These are phyloP conservation scores for Cucurbita pepo DNA, from an alignment of 306 rosid species.

Conservation along the genomic window DNA sequence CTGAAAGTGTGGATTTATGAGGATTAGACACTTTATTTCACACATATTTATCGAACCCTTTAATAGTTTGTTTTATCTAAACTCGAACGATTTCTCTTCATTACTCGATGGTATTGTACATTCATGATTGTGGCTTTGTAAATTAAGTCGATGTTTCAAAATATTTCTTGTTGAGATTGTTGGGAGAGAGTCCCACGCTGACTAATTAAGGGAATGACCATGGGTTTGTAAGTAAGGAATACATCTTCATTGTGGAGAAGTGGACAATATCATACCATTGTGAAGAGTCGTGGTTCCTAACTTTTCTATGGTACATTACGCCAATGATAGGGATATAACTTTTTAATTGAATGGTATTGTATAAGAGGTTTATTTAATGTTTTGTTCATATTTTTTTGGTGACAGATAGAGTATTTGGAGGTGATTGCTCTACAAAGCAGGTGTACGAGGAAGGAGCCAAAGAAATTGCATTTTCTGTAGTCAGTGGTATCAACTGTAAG, in stretches of 20 bases:
- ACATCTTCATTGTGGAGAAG: too few relatives aligned
- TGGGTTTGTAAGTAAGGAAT: too few relatives aligned
- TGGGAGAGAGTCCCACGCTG: too few relatives aligned
- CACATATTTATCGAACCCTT: neutral
- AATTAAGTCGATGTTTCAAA: neutral
- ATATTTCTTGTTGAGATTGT: neutral
- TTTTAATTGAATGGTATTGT: constrained; percentile 6
- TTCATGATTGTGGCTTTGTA: neutral
- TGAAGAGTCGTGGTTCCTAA: too few relatives aligned
- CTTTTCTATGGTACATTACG: neutral
- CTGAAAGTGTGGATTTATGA: neutral
- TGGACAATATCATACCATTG: too few relatives aligned
- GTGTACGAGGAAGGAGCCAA: constrained; percentile 84
- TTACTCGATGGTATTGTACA: neutral
- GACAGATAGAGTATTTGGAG: constrained; percentile 78
- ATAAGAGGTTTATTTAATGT: neutral
- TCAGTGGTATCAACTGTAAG: constrained; percentile 88
- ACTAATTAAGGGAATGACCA: too few relatives aligned
- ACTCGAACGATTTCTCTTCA: neutral
- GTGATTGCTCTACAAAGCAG: constrained; percentile 71
- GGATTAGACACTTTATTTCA: neutral
- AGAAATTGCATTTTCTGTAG: constrained; percentile 88
- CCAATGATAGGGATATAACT: neutral
- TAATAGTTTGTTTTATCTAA: neutral
- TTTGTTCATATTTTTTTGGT: constrained; percentile 5